Conservation (phyloP, 1,139 yeast species). For the Yamadazyma epiphylla region DNA sequence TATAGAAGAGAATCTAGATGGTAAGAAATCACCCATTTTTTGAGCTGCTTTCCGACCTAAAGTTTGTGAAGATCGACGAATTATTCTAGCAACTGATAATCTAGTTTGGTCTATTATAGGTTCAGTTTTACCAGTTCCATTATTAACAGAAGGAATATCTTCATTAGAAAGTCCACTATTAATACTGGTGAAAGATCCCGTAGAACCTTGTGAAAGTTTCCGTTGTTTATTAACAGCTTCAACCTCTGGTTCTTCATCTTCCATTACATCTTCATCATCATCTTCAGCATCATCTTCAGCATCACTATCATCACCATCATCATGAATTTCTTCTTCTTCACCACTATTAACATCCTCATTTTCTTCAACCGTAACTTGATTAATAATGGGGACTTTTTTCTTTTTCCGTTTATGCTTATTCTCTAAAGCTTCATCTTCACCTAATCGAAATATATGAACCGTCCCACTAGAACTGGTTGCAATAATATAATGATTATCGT, state of each 20-base stretch:
- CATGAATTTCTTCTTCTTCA: conserved; percentile 16
- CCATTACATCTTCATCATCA: conserved; percentile 18
- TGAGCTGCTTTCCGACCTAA: conserved; percentile 78
- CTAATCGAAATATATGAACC: conserved; percentile 80
- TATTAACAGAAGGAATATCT: conserved; percentile 15
- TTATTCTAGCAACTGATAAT: conserved; percentile 67
- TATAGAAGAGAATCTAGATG: conserved; percentile 79
- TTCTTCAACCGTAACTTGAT: conserved; percentile 29
- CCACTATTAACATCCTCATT: conserved; percentile 23
- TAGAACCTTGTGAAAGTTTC: conserved; percentile 39
- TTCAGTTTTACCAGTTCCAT: conserved; percentile 33
- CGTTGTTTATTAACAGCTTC: conserved; percentile 28
- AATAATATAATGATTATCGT: conserved; percentile 67
- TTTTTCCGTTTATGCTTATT: conserved; percentile 34
- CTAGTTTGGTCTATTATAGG: conserved; percentile 71
- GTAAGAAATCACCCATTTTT: conserved; percentile 82
- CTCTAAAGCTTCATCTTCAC: conserved; percentile 54
- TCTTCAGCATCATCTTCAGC: conserved; percentile 8
- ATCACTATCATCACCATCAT: conserved; percentile 28
- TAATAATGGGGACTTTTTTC: conserved; percentile 18
- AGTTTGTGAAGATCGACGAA: conserved; percentile 54
- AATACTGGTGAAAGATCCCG: conserved; percentile 35
- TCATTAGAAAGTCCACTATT: conserved; percentile 31
- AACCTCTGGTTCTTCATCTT: conserved; percentile 22
- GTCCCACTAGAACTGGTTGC: conserved; percentile 92